These are phyloP conservation scores for Pyricularia grisea DNA, from an alignment of 2,329 filamentous ascomycete genomes.

Conservation along the genomic window DNA sequence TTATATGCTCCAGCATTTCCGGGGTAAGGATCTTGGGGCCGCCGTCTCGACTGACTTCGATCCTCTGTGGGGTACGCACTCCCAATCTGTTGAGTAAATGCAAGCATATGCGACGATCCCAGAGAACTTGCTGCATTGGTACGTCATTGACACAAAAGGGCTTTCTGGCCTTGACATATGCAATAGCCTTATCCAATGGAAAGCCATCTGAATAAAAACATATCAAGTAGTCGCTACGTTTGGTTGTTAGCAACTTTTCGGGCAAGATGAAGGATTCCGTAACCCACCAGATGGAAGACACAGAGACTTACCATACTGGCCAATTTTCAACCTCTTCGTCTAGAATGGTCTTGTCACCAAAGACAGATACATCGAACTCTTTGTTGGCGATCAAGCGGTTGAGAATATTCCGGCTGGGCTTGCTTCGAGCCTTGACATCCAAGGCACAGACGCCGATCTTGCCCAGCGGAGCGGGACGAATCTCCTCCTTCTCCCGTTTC, in stretches of 20 bases:
- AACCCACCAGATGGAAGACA: background rate
- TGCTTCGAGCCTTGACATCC: constrained; percentile 92
- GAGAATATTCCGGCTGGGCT: constrained; percentile 91
- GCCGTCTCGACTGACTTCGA: constrained; percentile 90
- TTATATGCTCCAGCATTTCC: constrained; percentile 72
- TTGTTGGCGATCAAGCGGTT: constrained; percentile 83
- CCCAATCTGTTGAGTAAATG: constrained; percentile 80
- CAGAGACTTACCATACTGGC: constrained; percentile 64
- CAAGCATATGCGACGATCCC: constrained; percentile 88
- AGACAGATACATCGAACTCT: constrained; percentile 95
- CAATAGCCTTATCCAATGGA: constrained; percentile 91
- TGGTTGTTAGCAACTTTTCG: constrained; percentile 14
- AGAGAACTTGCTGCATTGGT: constrained; percentile 93
- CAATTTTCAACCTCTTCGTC: constrained; percentile 96
- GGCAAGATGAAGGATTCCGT: background rate
- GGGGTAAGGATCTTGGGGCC: constrained; percentile 70
- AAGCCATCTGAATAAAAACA: constrained; percentile 99
- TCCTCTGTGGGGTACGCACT: constrained; percentile 77
- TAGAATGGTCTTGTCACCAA: constrained; percentile 96
- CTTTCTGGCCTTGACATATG: constrained; percentile 85
- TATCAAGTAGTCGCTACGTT: constrained; percentile 75
- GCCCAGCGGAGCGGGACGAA: constrained; percentile 53
- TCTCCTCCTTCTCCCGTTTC: constrained; percentile 51
- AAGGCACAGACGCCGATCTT: constrained; percentile 90
- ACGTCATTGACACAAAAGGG: constrained; percentile 97